Evolutionary conservation across 768 basidiomycete species (phyloP).

Genomic region (Mycena maculata): DNA sequence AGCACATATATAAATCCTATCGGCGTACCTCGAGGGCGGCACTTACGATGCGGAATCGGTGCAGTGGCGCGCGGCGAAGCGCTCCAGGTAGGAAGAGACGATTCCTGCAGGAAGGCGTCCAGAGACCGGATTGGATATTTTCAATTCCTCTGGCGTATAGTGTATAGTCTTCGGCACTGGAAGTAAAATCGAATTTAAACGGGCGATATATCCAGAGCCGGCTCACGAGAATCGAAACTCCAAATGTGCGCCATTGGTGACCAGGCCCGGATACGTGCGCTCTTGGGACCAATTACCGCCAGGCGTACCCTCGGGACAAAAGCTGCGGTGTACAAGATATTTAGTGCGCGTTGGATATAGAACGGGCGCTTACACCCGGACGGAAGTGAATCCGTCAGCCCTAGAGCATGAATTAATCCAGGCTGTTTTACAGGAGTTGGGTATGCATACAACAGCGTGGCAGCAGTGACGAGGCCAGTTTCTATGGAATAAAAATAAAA

Average conservation of each 20-base stretch:
- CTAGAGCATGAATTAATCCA: neutral
- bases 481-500: no score
- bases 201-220: neutral
- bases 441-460: neutral
- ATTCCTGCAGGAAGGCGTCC: neutral
- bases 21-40: neutral
- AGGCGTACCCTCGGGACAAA: neutral
- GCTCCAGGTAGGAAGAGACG: neutral
- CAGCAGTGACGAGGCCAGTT: neutral
- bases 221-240: constrained; percentile 1
- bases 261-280: neutral
- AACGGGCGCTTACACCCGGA: neutral
- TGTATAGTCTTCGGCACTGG: neutral
- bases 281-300: neutral
- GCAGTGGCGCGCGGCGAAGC: neutral
- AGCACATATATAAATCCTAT: neutral
- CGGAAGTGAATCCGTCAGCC: neutral
- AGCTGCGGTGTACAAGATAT: neutral
- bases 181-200: no score
- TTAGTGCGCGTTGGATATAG: neutral
- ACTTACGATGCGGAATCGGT: neutral
- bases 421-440: neutral
- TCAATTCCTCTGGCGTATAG: neutral
- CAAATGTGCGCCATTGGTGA: neutral
- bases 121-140: neutral